A percentile compares a stretch with the other conserved stretches of the same genome.
These are phyloP conservation scores for Amanita muscaria DNA, from an alignment of 768 basidiomycete genomes.

Conservation along the genomic window DNA sequence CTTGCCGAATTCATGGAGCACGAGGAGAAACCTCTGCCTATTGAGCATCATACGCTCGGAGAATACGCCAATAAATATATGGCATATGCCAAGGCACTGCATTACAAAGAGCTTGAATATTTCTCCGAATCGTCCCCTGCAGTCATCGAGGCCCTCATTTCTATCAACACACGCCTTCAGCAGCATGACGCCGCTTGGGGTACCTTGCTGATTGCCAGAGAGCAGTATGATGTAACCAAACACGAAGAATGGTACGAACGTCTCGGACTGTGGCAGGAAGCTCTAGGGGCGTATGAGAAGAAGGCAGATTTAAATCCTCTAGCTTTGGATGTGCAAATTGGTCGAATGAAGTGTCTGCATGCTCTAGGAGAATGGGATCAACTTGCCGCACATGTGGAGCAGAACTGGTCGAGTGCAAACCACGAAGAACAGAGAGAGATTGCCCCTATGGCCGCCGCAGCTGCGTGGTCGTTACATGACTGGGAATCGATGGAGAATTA, in stretches of 20 bases:
- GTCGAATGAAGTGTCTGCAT: slow-evolving; percentile 92
- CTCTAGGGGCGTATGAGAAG: slow-evolving; percentile 75
- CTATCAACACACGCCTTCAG: slow-evolving; percentile 93
- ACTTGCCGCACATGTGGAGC: slow-evolving; percentile 76
- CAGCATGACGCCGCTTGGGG: slow-evolving; percentile 99
- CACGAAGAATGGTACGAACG: slow-evolving; percentile 99
- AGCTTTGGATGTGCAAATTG: slow-evolving; percentile 71
- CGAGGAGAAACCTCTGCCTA: slow-evolving; percentile 91
- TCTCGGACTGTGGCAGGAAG: slow-evolving; percentile 93
- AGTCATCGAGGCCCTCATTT: slow-evolving; percentile 90
- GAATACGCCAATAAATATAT: slow-evolving; percentile 90
- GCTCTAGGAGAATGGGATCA: slow-evolving; percentile 98
- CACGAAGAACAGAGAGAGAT: slow-evolving; percentile 84
- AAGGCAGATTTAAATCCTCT: slow-evolving; percentile 69
- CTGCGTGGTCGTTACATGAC: slow-evolving; percentile 92
- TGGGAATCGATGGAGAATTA: slow-evolving; percentile 99
- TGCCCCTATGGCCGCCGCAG: slow-evolving; percentile 94
- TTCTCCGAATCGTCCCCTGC: slow-evolving; percentile 85
- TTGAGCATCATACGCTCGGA: slow-evolving; percentile 87
- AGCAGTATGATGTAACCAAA: slow-evolving; percentile 83
- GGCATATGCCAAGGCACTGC: slow-evolving; percentile 94
- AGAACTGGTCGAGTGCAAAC: slow-evolving; percentile 77
- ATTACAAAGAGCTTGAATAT: slow-evolving; percentile 97
- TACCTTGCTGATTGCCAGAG: slow-evolving; percentile 81
- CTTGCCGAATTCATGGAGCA: slow-evolving; percentile 99